These are phyloP conservation scores for Plantago elongata DNA, from an alignment of 257 asterid species.

Conservation along the genomic window DNA sequence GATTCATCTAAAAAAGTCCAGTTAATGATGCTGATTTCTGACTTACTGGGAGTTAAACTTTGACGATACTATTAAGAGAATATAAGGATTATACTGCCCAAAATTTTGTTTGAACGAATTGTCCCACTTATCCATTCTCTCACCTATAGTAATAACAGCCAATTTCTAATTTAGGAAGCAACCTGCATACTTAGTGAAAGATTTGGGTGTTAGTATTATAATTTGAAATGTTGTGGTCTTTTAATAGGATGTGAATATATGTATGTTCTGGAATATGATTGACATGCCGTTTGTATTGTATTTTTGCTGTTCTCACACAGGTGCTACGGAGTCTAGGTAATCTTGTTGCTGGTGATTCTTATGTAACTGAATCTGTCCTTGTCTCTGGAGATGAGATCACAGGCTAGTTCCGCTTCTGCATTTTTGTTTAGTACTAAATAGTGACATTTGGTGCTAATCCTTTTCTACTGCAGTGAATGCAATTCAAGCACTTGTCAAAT, in stretches of 20 bases:
- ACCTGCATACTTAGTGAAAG: too few relatives aligned
- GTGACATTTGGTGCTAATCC: neutral
- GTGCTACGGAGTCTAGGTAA: conserved; percentile 88
- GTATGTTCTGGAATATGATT: neutral
- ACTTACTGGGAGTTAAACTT: neutral
- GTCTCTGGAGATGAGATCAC: conserved; percentile 63
- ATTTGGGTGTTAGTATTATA: too few relatives aligned
- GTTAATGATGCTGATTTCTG: neutral
- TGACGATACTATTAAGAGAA: neutral
- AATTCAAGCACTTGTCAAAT: conserved; percentile 66
- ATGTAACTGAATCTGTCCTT: conserved; percentile 44
- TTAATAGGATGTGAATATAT: too few relatives aligned
- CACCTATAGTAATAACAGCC: too few relatives aligned
- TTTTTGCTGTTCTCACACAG: conserved; percentile 27
- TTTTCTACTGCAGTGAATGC: conserved; percentile 36
- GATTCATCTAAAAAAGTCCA: neutral
- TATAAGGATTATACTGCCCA: too few relatives aligned
- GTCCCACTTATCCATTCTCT: neutral
- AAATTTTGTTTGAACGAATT: neutral
- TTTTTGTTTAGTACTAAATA: neutral
- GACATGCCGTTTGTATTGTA: neutral
- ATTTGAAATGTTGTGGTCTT: too few relatives aligned
- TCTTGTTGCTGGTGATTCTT: conserved; percentile 84
- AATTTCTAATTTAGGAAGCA: too few relatives aligned
- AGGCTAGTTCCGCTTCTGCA: conserved; percentile 42